Base-by-base conservation (phyloP, 768 basidiomycete species). In the Rhizopogon vesiculosus region DNA sequence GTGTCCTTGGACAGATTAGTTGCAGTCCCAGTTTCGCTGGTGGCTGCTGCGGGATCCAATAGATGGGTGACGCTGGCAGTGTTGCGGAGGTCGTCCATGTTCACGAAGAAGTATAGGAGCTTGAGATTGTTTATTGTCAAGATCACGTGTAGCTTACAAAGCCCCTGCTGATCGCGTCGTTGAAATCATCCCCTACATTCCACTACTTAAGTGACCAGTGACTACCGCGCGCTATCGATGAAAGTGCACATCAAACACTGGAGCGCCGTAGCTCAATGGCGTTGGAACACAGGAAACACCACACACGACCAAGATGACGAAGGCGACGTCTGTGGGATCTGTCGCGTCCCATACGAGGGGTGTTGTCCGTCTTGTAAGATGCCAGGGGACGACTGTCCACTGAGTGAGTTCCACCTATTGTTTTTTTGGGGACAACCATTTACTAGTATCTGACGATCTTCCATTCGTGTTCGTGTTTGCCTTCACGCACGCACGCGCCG, bases 351-450 rank as follows among this genome's bases (percentile, higher is more conserved):
- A 0, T 98, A 86, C 67, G 97, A 99, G 67, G 92, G 91, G 0
- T 94, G 93, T 64, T 98, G 96, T 74, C 93, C 97, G 10, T 82
- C 87, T 3, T 99, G 97, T 74, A 98, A 96, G 71, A 83, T 95
- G 64, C 97, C 97, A 0, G 97, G 97, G 15, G 97, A 98, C 61
- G 94, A 93, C 62, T 95, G 93, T 74, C 93, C 93, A 0, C 73
- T 95, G 22, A 93, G 93, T 93, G 63, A 65, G 86, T 78, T 12
- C 13, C 18, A 13, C 25, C 1, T 25, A 13, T 46, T 19, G 2
- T 8, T 8, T 28, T 52, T 12, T 25, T 4, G 25, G 25, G 25
- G 25, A 25, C 25, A 4, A 25, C 25, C 25, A 25, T 25, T 25
- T 25, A 25, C 25, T 5, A 4, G 25, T 25, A 25, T 25, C 25